These are phyloP conservation scores for Camillea tinctor DNA, from an alignment of 2,329 filamentous ascomycete species.

Conservation along the genomic window DNA sequence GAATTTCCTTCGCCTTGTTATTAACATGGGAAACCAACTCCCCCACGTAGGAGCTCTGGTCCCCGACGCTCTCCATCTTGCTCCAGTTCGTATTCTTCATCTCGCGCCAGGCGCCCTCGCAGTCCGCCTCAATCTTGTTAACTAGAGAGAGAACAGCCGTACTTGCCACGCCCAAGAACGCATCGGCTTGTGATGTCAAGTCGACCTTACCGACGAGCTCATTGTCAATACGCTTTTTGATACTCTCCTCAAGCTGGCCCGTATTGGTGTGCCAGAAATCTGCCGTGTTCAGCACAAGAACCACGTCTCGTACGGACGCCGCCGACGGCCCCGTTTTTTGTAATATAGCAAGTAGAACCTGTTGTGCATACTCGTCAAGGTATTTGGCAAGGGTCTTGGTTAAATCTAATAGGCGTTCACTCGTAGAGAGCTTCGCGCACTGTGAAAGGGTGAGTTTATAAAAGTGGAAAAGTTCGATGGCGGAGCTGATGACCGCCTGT, in stretches of 20 bases:
- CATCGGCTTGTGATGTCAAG: constrained; percentile 87
- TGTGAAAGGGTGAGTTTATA: constrained; percentile 91
- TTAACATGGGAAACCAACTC: constrained; percentile 77
- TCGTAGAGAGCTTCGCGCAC: constrained; percentile 92
- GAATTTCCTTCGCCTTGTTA: constrained; percentile 68
- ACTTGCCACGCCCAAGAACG: constrained; percentile 92
- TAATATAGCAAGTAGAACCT: constrained; percentile 75
- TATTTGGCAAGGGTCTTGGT: constrained; percentile 87
- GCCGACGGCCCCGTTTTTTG: constrained; percentile 54
- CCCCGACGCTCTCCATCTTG: constrained; percentile 87
- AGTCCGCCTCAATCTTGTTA: constrained; percentile 75
- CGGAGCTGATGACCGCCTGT: constrained; percentile 86
- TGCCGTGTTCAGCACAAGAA: constrained; percentile 90
- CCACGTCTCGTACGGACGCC: constrained; percentile 67
- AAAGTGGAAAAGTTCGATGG: constrained; percentile 95
- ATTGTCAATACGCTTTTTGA: constrained; percentile 83
- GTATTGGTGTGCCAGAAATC: constrained; percentile 97
- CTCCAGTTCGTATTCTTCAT: constrained; percentile 97
- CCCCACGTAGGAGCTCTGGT: constrained; percentile 88
- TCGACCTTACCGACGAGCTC: constrained; percentile 76
- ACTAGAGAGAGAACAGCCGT: constrained; percentile 83
- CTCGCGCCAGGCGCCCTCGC: constrained; percentile 88
- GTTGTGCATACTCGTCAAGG: constrained; percentile 91
- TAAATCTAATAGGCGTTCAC: constrained; percentile 80
- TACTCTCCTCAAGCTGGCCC: constrained; percentile 89